Evolutionary conservation across 371 early-diverging fungal genomes (phyloP), one percentile per base, ranked within the genome.

Genomic region (Mitosporidium daphniae): DNA sequence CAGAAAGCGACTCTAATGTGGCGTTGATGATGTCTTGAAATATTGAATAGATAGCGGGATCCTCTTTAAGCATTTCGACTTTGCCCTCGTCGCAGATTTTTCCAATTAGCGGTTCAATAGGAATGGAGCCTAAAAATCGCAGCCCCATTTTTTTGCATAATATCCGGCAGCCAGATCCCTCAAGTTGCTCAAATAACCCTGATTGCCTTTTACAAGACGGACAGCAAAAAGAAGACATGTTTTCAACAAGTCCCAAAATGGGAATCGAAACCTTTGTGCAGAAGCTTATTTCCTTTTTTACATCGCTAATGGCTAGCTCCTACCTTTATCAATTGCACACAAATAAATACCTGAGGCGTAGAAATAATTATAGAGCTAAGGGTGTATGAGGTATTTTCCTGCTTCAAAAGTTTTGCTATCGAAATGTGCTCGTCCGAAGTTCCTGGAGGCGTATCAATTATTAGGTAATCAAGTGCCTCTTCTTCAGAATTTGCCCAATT

Each of bases 381-480:
- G 27, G 75, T 65, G 1, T 60, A 61, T 25, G 55, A 46, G 14
- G 24, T 23, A 26, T 16, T 6, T 32, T 14, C 7, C 12, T 64
- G 61, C 25, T 24, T 33, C 14, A 78, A 46, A 33, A 59, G 59
- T 31, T 65, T 56, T 1, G 60, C 66, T 3, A 71, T 50, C 5
- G 66, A 70, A 14, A 91, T 42, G 41, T 95, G 99, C 39, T 93
- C 95, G 44, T 93, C 94, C 2, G 80, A 69, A 0, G 94, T 80
- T 17, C 97, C 99, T 2, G 99, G 99, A 3, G 99, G 99, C 15
- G 91, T 94, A 39, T 98, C 99, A 15, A 86, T 58, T 11, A 98
- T 42, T 22, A 98, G 43, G 43, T 57, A 82, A 34, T 95, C 91
- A 31, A 86, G 46, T 4, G 50, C 48, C n/a, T n/a, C n/a, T n/a